Evolutionary conservation across 2,329 filamentous ascomycete genomes (phyloP), one percentile per base, ranked within the genome.

Genomic region (Calycina marina): DNA sequence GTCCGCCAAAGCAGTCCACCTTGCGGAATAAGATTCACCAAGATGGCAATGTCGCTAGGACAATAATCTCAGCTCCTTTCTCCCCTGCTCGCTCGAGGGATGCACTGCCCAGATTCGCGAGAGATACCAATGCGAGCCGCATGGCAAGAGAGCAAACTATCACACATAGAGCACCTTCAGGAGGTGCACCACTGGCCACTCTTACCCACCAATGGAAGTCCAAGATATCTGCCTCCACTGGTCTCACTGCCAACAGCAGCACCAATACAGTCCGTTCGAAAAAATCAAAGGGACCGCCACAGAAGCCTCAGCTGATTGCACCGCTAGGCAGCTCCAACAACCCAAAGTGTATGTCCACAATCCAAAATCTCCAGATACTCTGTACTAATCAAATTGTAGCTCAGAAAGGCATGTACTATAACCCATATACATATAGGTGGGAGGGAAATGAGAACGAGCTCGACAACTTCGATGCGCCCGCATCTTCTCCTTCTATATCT

Each of bases 371-470:
- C 4, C 2, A 17, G 8, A 20, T 28, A 36, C 18, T 30, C n/a
- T 34, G 28, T 36, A 28, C 53, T 60, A 50, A 61, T 45, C 28
- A 28, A 15, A 18, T 24, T 30, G 9, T 41, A 88, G 83, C 77
- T 49, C 70, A 93, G 39, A 90, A 93, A 56, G 90, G 88, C 42
- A 98, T 98, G 90, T 77, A 74, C 34, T 98, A 93, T 54, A 96
- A 98, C 50, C 83, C 90, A 5, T 63, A 69, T 16, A 80, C 82
- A 6, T 90, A 77, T 50, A 70, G 75, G 30, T 98, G 90, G 90
- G 90, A 98, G 62, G 90, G 90, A 32, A 98, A 98, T 48, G 90
- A 98, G 53, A 88, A 84, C 46, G 78, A 69, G 18, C 62, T 93
- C 32, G 69, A 70, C 41, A 72, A 74, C 4, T 98, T 98, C 56